These are phyloP conservation scores for Didymella segeticola DNA, from an alignment of 2,329 filamentous ascomycete genomes.

Conservation along the genomic window DNA sequence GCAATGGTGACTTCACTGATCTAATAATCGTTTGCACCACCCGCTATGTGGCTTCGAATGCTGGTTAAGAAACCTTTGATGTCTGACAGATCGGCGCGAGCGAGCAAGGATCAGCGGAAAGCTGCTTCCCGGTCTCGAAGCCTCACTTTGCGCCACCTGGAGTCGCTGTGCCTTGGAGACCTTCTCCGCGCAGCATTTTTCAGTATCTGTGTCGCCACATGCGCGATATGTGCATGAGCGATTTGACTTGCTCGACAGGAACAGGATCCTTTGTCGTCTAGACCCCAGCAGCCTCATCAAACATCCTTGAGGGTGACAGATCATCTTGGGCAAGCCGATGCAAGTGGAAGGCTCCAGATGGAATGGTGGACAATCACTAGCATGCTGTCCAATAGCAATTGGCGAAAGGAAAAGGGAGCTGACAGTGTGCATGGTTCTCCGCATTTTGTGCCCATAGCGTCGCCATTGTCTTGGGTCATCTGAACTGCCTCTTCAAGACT, in stretches of 20 bases:
- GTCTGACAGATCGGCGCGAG: constrained; percentile 3
- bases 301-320: not conserved
- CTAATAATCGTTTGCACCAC: not conserved
- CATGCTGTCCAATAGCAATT: constrained; percentile 11
- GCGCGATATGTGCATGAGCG: constrained; percentile 9
- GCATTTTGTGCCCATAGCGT: constrained; percentile 20
- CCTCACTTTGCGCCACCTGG: constrained; percentile 13
- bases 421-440: constrained; percentile 15
- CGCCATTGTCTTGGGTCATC: constrained; percentile 19
- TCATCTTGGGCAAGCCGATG: constrained; percentile 7
- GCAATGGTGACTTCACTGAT: not conserved
- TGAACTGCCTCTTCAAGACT: constrained; percentile 10
- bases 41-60: not conserved
- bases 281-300: constrained; percentile 6
- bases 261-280: constrained; percentile 8
- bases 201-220: not conserved
- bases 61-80: not conserved
- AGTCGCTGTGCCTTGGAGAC: not conserved
- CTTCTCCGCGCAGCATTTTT: constrained; percentile 1
- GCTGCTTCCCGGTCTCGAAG: not conserved
- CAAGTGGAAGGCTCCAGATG: constrained; percentile 4
- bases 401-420: not conserved
- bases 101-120: constrained; percentile 5
- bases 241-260: constrained; percentile 8
- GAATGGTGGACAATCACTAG: constrained; percentile 1